These are phyloP conservation scores for Saturnispora serradocipensis DNA, from an alignment of 805 yeast genomes.

Conservation along the genomic window DNA sequence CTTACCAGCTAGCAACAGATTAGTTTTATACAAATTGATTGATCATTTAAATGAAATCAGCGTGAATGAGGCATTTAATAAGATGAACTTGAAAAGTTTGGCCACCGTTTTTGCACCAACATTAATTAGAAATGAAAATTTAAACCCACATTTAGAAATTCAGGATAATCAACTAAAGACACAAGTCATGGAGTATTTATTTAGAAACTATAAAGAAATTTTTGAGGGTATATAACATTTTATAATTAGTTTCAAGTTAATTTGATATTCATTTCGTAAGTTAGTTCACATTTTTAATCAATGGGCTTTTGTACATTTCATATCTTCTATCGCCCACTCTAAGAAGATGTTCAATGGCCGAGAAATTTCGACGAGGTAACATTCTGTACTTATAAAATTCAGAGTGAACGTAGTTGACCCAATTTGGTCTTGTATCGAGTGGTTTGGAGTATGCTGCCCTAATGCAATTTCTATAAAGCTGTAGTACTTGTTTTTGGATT, in stretches of 20 bases:
- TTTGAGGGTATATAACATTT: constrained; percentile 12
- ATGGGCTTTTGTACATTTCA: constrained; percentile 64
- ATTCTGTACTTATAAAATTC: constrained; percentile 54
- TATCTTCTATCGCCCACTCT: constrained; percentile 64
- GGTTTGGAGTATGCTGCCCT: constrained; percentile 41
- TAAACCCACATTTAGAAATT: constrained; percentile 72
- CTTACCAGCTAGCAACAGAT: constrained; percentile 62
- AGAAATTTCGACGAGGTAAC: constrained; percentile 69
- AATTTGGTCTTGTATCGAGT: constrained; percentile 24
- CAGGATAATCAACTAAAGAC: constrained; percentile 76
- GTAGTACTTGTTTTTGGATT: constrained; percentile 43
- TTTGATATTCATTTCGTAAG: background rate
- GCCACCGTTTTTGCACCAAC: constrained; percentile 96
- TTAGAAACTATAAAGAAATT: constrained; percentile 37
- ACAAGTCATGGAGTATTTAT: constrained; percentile 64
- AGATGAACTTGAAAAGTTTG: constrained; percentile 77
- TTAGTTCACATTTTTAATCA: constrained; percentile 54
- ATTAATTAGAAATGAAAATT: constrained; percentile 53
- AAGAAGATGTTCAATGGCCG: constrained; percentile 76
- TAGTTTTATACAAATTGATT: constrained; percentile 46
- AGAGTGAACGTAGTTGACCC: constrained; percentile 27
- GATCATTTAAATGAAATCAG: constrained; percentile 59
- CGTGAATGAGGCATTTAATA: constrained; percentile 42
- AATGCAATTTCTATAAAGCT: constrained; percentile 39
- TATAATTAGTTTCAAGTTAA: background rate